Evolutionary conservation across 2,329 filamentous ascomycete genomes (phyloP), one percentile per base, ranked within the genome.

Genomic region (Cryphonectria parasitica): DNA sequence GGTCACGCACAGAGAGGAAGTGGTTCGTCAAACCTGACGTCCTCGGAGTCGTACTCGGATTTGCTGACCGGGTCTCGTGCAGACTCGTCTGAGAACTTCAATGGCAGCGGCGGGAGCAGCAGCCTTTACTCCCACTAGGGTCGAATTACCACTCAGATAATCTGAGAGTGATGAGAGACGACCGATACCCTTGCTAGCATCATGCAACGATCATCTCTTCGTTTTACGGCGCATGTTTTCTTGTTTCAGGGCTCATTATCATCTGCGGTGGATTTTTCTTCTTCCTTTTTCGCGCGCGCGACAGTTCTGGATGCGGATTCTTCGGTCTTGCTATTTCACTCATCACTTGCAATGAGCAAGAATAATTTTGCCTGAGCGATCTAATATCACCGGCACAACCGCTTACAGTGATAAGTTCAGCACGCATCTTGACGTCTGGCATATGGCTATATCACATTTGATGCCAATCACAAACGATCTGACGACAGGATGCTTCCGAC

Each of bases 1-100:
- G 89, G 89, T 31, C 89, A 91, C 77, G 85, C 86, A 78, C 86
- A 88, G 74, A 85, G 88, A 71, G 85, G 87, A 69, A 91, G 89
- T 78, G 89, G 87, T 88, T 71, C 72, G 72, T 73, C 72, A 22
- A 70, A 68, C 45, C 56, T 72, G 70, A 69, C 67, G 39, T 72
- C 71, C 43, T 67, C 69, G 52, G 67, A 72, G 13, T 73, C 70
- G 17, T 73, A 69, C 58, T 69, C 64, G 25, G 72, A 70, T 49
- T 72, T 72, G 58, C 72, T 73, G 72, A 73, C 72, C 58, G 70
- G 70, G 60, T 73, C 65, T 58, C 67, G 60, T 58, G 70, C 65
- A 73, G 72, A 73, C 72, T 73, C 72, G 52, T 73, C 72, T 43
- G 72, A 73, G 31, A 71, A 71, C 69, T 71, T 67, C 54, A 70